Evolutionary conservation across 1,284 basidiomycete genomes (phyloP), one percentile per base, ranked within the genome.

Genomic region (Ustilago cynodontis): DNA sequence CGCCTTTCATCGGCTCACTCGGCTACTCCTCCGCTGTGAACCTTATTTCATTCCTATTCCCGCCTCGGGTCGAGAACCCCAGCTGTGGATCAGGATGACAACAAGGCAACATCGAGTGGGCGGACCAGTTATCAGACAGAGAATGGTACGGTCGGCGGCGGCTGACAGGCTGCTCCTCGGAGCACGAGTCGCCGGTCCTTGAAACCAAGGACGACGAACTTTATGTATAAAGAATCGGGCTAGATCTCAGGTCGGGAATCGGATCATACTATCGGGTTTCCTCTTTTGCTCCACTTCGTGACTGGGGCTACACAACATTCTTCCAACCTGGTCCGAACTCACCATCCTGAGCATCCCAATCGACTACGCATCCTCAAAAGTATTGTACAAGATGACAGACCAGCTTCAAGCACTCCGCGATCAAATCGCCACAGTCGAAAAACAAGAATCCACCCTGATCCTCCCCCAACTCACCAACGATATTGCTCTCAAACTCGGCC

Each of bases 401-500:
- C 47, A 49, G 16, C 47, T 26, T 16, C 9, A 49, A 28, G 24
- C 2, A 13, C 47, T 49, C 2, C 47, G 47, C 47, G 29, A 53
- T 4, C 70, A 69, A 18, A 62, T 77, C 52, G 9, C 22, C 6
- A 28, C 31, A 18, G 60, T 78, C 59, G 54, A 74, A 37, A 2
- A 20, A 1, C 70, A 78, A 58, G 71, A 78, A 63, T 14, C 43
- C 43, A 20, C 37, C 6, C 61, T 67, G 9, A 31, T 67, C 56
- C 31, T 79, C 2, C 24, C 66, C n/a, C 10, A 43, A 16, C 56
- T 79, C 33, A 37, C 45, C 63, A 67, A 71, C 50, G 64, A 71
- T 31, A 57, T 59, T 7, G 78, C 78, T 11, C 71, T 79, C 43
- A 29, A 71, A 45, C 54, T 79, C 3, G 78, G 78, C 28, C 53